phyloP scores from a whole-genome alignment of 306 rosid species.

The Quillaja saponaria region DNA sequence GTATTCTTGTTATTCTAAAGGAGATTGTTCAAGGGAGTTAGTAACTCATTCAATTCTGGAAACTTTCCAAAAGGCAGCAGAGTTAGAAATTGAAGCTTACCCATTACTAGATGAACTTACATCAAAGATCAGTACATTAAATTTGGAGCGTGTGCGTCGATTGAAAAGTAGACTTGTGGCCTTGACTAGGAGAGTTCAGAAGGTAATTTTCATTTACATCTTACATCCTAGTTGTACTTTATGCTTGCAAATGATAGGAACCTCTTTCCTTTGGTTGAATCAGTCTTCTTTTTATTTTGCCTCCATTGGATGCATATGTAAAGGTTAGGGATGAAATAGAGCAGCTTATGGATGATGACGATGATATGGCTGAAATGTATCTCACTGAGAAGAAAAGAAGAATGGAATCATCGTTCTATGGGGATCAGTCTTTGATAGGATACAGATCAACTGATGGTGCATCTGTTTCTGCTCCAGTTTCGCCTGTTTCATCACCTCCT shows the following conservation, averaged over 20 bases:
- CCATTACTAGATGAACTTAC: slow-evolving; percentile 92
- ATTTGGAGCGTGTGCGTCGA: slow-evolving; percentile 97
- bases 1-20: slow-evolving; percentile 25
- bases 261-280: slow-evolving; percentile 7
- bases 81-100: slow-evolving; percentile 94
- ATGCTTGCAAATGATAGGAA: slow-evolving; percentile 17
- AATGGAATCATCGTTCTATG: slow-evolving; percentile 77
- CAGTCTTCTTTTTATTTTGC: slow-evolving; percentile 15
- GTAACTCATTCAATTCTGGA: slow-evolving; percentile 34
- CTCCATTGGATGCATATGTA: slow-evolving; percentile 32
- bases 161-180: slow-evolving; percentile 98
- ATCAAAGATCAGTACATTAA: slow-evolving; percentile 93
- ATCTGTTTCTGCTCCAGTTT: slow-evolving; percentile 92
- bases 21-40: slow-evolving; percentile 19
- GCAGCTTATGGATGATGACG: slow-evolving; percentile 99
- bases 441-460: slow-evolving; percentile 73
- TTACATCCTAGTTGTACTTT: slow-evolving; percentile 26
- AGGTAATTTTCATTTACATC: slow-evolving; percentile 50
- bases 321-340: slow-evolving; percentile 99
- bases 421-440: slow-evolving; percentile 79
- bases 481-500: slow-evolving; percentile 96
- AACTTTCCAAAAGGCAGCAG: slow-evolving; percentile 73
- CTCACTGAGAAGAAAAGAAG: slow-evolving; percentile 93
- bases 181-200: slow-evolving; percentile 96
- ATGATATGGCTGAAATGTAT: slow-evolving; percentile 99